These are phyloP conservation scores for Nothophoma quercina DNA, from an alignment of 2,329 filamentous ascomycete species.

Conservation along the genomic window DNA sequence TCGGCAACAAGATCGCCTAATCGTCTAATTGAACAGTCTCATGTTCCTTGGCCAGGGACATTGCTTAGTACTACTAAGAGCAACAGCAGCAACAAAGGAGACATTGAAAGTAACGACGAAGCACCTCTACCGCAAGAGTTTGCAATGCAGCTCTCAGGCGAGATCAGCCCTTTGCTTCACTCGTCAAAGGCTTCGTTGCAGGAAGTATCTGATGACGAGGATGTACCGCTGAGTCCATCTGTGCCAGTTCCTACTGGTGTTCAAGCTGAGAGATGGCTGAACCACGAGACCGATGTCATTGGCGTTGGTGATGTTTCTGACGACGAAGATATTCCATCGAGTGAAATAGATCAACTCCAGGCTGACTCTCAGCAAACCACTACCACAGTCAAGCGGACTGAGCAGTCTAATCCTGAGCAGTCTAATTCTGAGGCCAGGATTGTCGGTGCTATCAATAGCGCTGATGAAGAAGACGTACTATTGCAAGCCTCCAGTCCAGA, in stretches of 20 bases:
- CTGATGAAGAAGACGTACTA: not conserved
- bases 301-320: constrained; percentile 34
- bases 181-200: constrained; percentile 20
- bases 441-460: not conserved
- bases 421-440: not conserved
- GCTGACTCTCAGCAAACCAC: not conserved
- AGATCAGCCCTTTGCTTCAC: constrained; percentile 34
- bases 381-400: not conserved
- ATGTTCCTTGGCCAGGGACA: constrained; percentile 1
- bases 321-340: not conserved
- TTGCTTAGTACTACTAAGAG: not conserved
- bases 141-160: constrained; percentile 4
- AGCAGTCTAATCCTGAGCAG: not conserved
- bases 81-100: not conserved
- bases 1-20: not conserved
- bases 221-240: not conserved
- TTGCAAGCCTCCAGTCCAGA: not conserved
- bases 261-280: not conserved
- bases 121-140: constrained; percentile 1
- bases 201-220: constrained; percentile 12
- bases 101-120: constrained; percentile 9
- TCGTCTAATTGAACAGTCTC: not conserved
- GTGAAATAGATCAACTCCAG: not conserved
- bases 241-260: not conserved
- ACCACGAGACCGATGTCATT: constrained; percentile 31